Evolutionary conservation across 2,329 filamentous ascomycete genomes (phyloP), one percentile per base, ranked within the genome.

Genomic region (Thermothelomyces thermophilus): DNA sequence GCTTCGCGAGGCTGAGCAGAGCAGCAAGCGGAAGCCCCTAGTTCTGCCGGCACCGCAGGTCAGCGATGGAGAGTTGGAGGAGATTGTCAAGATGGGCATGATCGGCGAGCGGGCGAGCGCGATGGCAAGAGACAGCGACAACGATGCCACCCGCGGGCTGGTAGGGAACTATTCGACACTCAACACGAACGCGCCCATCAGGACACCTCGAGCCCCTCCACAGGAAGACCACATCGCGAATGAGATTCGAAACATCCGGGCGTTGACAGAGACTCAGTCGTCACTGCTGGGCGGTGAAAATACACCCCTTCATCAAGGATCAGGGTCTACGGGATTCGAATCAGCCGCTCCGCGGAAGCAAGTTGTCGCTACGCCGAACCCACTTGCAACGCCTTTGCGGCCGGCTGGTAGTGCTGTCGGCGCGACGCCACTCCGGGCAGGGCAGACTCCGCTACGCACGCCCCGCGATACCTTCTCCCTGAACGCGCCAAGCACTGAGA

Each of bases 71-170:
- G 93, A 98, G 69, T 74, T 98, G 52, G 93, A 98, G 64, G 90
- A 96, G 58, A 97, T 98, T 62, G 89, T 98, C 57, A 98, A 98
- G 73, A 95, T 97, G 90, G 91, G 93, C 39, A 87, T 95, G 79
- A 81, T 90, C 53, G 93, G 91, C 33, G 90, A 96, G 63, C 83
- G 85, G 45, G 93, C 93, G 37, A 90, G 83, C 61, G 73, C 77
- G 55, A 74, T 87, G 65, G 88, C 87, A 4, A 80, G 80, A 39
- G 82, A 83, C 46, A 86, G 87, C 64, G 89, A 95, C 52, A 94
- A 90, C 56, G 82, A 89, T 63, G 82, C 87, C 46, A 95, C 90
- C 0, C 82, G 86, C 57, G 90, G 90, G 4, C 74, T 98, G 40
- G 79, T 97, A 51, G 89, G 88, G 57, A 87, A 90, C 59, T 98